Percentiles rank a stretch among this genome's conserved stretches.
phyloP scores from a whole-genome alignment of 2,329 filamentous ascomycete genomes.

The Colletotrichum incanum region DNA sequence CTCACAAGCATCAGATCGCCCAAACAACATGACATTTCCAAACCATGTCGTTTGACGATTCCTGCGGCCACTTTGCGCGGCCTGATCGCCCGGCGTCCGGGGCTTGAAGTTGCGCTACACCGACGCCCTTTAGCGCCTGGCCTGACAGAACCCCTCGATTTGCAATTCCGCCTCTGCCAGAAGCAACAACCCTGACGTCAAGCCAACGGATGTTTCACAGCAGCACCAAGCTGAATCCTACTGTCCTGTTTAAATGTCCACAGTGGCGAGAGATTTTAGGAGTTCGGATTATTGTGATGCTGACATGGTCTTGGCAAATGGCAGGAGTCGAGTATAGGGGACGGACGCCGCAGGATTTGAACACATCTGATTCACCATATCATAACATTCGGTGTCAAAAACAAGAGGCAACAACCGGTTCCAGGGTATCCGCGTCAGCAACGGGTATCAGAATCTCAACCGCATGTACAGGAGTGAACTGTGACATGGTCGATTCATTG shows the following conservation, averaged over 20 bases:
- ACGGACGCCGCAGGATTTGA: conserved; percentile 18
- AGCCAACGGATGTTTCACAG: conserved; percentile 29
- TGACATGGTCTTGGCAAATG: neutral
- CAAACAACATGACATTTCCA: conserved; percentile 4
- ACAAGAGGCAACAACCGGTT: neutral
- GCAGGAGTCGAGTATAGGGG: neutral
- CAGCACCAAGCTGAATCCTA: conserved; percentile 7
- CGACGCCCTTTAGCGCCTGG: conserved; percentile 26
- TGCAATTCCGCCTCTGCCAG: neutral
- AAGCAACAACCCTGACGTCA: conserved; percentile 14
- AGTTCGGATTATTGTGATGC: neutral
- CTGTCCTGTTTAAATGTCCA: neutral
- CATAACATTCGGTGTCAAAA: conserved; percentile 13
- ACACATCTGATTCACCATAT: neutral
- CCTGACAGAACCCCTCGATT: conserved; percentile 17
- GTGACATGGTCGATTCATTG: neutral
- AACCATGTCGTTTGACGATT: conserved; percentile 36
- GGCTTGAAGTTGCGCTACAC: conserved; percentile 21
- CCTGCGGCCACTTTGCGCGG: conserved; percentile 29
- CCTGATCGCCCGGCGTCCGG: conserved; percentile 21
- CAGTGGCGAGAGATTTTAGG: neutral
- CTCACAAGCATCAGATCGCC: conserved; percentile 10
- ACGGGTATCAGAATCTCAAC: neutral
- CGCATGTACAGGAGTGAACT: neutral
- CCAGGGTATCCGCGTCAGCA: neutral